phyloP scores from a whole-genome alignment of 1,284 basidiomycete species.

The Cryptococcus sp. region DNA sequence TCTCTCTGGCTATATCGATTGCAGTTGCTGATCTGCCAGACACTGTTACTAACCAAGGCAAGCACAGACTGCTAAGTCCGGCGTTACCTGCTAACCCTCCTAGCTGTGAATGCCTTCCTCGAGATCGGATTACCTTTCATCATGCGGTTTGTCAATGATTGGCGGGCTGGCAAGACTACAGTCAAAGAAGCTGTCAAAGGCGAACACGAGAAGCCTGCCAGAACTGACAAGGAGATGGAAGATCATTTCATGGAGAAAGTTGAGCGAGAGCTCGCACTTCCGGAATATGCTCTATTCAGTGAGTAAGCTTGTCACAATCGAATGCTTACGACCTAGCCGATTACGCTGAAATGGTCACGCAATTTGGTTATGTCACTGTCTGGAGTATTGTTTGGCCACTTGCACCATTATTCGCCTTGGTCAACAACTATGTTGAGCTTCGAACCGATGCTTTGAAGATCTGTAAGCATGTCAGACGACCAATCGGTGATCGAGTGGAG shows the following conservation, averaged over 20 bases:
- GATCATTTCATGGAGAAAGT: conserved; percentile 61
- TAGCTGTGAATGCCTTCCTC: conserved; percentile 67
- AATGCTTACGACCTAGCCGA: conserved; percentile 51
- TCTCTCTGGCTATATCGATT: neutral
- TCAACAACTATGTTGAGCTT: conserved; percentile 82
- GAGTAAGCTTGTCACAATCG: conserved; percentile 9
- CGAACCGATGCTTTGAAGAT: conserved; percentile 95
- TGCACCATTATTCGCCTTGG: conserved; percentile 55
- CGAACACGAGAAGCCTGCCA: conserved; percentile 9
- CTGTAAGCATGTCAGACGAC: conserved; percentile 74
- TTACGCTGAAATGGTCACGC: conserved; percentile 91
- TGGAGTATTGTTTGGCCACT: conserved; percentile 96
- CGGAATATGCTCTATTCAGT: conserved; percentile 72
- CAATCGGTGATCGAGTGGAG: conserved; percentile 79
- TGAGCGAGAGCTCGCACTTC: conserved; percentile 69
- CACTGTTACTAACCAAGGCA: conserved; percentile 79
- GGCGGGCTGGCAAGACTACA: conserved; percentile 50
- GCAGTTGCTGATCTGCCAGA: conserved; percentile 47
- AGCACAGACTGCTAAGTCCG: neutral
- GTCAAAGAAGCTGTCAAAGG: conserved; percentile 29
- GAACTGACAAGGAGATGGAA: conserved; percentile 31
- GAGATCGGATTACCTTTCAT: conserved; percentile 83
- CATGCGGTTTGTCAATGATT: conserved; percentile 58
- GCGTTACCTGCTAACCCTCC: neutral
- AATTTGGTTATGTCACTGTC: conserved; percentile 82